phyloP scores from a whole-genome alignment of 495 filamentous ascomycete species.

The Penicillium malachiteum region DNA sequence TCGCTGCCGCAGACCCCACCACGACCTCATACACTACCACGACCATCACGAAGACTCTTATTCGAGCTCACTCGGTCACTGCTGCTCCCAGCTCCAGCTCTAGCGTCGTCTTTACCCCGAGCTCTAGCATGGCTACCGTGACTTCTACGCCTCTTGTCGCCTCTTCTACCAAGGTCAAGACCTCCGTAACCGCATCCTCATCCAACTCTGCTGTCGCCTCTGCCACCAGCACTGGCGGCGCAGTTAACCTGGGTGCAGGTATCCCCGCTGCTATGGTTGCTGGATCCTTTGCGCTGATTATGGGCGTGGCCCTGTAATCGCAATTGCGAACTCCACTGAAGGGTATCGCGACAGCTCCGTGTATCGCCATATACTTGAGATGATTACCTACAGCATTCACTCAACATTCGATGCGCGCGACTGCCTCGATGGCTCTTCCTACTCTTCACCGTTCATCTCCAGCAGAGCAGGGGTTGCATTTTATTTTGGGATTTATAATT shows the following conservation, averaged over 20 bases:
- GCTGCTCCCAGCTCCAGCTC: conserved; percentile 20
- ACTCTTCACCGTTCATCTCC: conserved; percentile 24
- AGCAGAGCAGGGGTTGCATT: conserved; percentile 24
- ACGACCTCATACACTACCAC: conserved; percentile 32
- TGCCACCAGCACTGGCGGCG: conserved; percentile 21
- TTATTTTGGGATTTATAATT: conserved; percentile 18
- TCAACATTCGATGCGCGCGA: not conserved
- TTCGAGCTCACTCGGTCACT: conserved; percentile 32
- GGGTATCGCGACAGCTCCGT: not conserved
- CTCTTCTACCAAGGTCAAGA: conserved; percentile 15
- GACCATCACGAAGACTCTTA: conserved; percentile 36
- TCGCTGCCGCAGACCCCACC: conserved; percentile 23
- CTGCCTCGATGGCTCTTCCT: not conserved
- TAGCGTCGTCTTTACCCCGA: not conserved
- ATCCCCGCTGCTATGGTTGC: conserved; percentile 37
- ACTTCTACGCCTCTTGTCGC: conserved; percentile 22
- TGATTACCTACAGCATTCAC: not conserved
- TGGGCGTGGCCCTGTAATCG: conserved; percentile 36
- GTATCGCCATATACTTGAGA: not conserved
- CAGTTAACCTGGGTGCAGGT: conserved; percentile 23
- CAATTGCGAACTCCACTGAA: not conserved
- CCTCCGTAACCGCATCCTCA: conserved; percentile 18
- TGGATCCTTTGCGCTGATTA: conserved; percentile 39
- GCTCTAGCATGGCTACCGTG: conserved; percentile 14
- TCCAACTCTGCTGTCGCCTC: conserved; percentile 28